These are phyloP conservation scores for Nyssa sinensis DNA, from an alignment of 148 eudicot genomes.

Conservation along the genomic window DNA sequence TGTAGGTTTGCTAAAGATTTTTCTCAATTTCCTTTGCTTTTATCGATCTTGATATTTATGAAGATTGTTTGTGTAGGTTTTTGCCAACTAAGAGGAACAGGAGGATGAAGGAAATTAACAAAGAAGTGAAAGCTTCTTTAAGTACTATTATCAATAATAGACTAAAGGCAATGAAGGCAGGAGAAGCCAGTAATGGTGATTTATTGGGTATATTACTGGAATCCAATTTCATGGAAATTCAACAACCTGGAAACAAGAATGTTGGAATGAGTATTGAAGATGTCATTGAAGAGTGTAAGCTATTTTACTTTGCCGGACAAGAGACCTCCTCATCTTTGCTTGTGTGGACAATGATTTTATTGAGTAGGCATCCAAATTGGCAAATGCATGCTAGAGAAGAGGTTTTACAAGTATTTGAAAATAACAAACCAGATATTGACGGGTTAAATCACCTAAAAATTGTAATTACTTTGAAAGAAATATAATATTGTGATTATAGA, in stretches of 20 bases:
- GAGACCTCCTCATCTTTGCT: constrained; percentile 12
- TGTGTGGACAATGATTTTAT: constrained; percentile 9
- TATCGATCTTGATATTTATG: not conserved
- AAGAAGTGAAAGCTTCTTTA: constrained; percentile 3
- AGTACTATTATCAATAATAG: constrained; percentile 9
- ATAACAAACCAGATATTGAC: constrained; percentile 5
- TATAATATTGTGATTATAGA: no score
- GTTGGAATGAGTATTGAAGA: constrained; percentile 3
- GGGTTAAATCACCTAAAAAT: constrained; percentile 12
- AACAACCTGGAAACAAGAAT: not conserved
- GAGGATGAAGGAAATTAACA: constrained; percentile 9
- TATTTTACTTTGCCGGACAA: constrained; percentile 17
- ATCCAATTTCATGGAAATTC: not conserved
- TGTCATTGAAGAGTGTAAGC: constrained; percentile 14
- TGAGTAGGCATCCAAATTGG: constrained; percentile 12
- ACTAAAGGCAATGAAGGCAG: not conserved
- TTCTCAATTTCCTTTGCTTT: no score
- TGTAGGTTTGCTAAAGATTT: no score
- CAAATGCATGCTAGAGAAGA: constrained; percentile 14
- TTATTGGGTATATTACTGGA: constrained; percentile 16
- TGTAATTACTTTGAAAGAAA: not conserved
- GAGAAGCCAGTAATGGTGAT: constrained; percentile 2
- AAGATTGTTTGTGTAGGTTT: constrained; percentile 2
- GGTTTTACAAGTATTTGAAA: constrained; percentile 11
- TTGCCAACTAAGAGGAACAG: constrained; percentile 17